Conservation (phyloP, 2,329 filamentous ascomycete species). For the Nemania bipapillata region DNA sequence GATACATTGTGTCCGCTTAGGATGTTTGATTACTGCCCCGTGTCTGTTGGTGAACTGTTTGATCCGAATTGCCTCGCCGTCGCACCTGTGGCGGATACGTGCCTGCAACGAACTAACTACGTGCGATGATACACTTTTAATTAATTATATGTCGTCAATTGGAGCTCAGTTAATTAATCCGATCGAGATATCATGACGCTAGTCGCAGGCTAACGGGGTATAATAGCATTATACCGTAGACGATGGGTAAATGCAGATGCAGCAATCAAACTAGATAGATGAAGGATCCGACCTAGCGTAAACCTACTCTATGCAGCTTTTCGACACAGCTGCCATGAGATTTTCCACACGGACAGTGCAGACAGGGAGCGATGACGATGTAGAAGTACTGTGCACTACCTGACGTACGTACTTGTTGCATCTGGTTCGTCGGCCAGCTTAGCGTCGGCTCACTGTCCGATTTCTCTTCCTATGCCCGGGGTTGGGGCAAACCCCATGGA, state of each 20-base stretch:
- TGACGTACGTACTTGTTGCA: background rate
- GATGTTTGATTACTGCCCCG: slow-evolving; percentile 9
- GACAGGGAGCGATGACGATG: background rate
- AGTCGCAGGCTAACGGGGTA: slow-evolving; percentile 3
- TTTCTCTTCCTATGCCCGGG: slow-evolving; percentile 28
- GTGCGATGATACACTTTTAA: background rate
- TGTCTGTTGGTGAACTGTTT: slow-evolving; percentile 1
- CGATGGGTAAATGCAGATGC: slow-evolving; percentile 32
- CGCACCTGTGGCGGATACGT: background rate
- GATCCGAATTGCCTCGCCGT: slow-evolving; percentile 1
- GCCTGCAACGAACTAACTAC: background rate
- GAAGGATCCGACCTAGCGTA: background rate
- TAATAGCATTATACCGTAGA: background rate
- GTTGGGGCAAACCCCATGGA: slow-evolving; percentile 20
- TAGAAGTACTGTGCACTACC: background rate
- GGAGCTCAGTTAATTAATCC: slow-evolving; percentile 14
- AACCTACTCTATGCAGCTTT: no score
- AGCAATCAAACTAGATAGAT: slow-evolving; percentile 21
- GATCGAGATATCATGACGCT: slow-evolving; percentile 2
- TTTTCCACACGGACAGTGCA: slow-evolving; percentile 9
- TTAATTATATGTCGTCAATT: background rate
- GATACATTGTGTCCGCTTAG: background rate
- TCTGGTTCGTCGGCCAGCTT: slow-evolving; percentile 12
- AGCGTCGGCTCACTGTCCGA: slow-evolving; percentile 25
- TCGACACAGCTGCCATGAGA: background rate